Evolutionary conservation across 139 green algal genomes (phyloP).

Genomic region (Klebsormidium nitens): DNA sequence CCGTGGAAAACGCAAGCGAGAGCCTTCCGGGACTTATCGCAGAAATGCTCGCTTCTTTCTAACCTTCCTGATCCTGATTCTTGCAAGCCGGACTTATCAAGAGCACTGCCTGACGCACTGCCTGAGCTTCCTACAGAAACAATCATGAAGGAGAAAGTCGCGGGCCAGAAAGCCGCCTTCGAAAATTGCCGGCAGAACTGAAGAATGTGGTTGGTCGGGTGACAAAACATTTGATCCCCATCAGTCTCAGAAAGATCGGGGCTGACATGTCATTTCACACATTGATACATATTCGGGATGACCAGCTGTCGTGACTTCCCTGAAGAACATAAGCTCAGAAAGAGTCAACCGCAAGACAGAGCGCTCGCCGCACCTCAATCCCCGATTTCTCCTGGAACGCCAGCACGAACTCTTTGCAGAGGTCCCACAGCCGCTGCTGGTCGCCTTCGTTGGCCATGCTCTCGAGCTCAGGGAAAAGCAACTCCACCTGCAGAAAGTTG

Average conservation of each 20-base stretch:
- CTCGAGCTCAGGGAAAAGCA: conserved; percentile 80
- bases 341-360: too few species aligned
- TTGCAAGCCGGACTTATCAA: neutral
- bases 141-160: too few species aligned
- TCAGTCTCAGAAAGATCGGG: neutral
- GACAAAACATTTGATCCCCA: neutral
- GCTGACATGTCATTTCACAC: neutral
- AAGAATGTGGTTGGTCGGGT: neutral
- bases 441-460: conserved; percentile 66
- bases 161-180: too few species aligned
- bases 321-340: neutral
- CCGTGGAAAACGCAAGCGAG: too few species aligned
- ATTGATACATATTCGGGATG: neutral
- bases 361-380: neutral
- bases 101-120: too few species aligned
- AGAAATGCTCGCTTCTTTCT: too few species aligned
- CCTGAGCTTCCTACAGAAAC: too few species aligned
- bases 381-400: conserved; percentile 38
- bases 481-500: conserved; percentile 80
- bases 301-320: neutral
- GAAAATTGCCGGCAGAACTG: too few species aligned
- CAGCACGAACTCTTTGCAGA: conserved; percentile 68
- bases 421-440: conserved; percentile 74
- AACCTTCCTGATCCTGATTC: neutral
- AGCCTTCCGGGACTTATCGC: too few species aligned